Base-by-base conservation (phyloP, 768 basidiomycete genomes). In the Tylopilus balloui region DNA sequence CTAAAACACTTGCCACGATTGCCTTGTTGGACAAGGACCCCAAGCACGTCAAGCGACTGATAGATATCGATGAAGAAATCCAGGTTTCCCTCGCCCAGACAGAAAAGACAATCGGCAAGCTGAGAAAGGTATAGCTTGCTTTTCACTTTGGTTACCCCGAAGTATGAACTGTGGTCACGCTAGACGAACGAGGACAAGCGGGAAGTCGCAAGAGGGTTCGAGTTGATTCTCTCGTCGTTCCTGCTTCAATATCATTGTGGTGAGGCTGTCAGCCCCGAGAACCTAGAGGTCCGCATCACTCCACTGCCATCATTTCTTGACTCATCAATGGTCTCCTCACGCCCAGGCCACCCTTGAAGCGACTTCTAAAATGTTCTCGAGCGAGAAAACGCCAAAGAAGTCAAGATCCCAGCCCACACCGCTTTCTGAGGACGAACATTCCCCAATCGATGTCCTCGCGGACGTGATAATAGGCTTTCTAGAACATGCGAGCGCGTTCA, bases 391-490 rank as follows among this genome's bases (percentile, higher is more conserved):
- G 50, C 51, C 64, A 15, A 72, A 69, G 52, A 74, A 73, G 54
- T 64, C 68, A 34, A 60, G 58, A 41, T 45, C 45, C 32, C 41
- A 52, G n/a, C 25, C 40, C 3, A 17, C 37, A 5, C 31, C 42
- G 11, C 41, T 40, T 10, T 57, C 38, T 36, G 59, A 43, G 52
- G 65, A 52, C 47, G 71, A 70, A 3, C 73, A 77, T 1, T 78
- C 79, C 41, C 83, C 92, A 1, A 80, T 94, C 47, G 92, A 96
- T 53, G 69, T 92, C 37, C 75, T 97, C 34, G 83, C 94, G 28
- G 93, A 97, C 62, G 77, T 78, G n/a, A 80, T 97, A 42, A 89
- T 99, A 41, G 91, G 91, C 6, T 86, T 89, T 61, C 69, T 99
- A 31, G 92, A 97, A 64, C 80, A 86, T 50, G 83, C 85, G 3